Evolutionary conservation across 2,329 filamentous ascomycete genomes (phyloP).

Genomic region (Myriosclerotinia scirpicola): DNA sequence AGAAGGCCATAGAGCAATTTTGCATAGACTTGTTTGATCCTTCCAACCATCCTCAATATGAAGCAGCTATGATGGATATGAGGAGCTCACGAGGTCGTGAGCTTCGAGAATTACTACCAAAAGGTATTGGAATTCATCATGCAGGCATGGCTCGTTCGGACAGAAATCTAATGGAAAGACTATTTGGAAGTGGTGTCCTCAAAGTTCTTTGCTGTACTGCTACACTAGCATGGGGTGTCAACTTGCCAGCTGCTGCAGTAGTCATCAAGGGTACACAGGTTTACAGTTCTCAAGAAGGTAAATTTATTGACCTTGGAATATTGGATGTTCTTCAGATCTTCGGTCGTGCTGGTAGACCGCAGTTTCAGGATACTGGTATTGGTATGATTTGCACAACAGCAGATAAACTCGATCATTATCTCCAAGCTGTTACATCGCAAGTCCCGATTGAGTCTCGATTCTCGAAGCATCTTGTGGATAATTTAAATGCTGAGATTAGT

Average conservation of each 20-base stretch:
- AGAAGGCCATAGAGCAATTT: constrained; percentile 80
- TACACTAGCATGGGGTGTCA: constrained; percentile 97
- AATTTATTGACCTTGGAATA: constrained; percentile 94
- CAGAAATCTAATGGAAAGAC: constrained; percentile 89
- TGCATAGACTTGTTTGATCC: constrained; percentile 84
- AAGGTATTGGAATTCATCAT: constrained; percentile 93
- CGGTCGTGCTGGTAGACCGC: constrained; percentile 93
- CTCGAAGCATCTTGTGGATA: constrained; percentile 90
- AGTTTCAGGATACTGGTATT: constrained; percentile 96
- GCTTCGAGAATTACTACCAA: constrained; percentile 82
- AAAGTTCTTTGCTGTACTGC: constrained; percentile 98
- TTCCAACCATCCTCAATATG: constrained; percentile 73
- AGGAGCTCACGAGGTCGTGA: constrained; percentile 83
- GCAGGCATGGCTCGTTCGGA: constrained; percentile 95
- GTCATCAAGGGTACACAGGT: constrained; percentile 75
- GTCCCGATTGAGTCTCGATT: constrained; percentile 97
- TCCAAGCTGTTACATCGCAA: constrained; percentile 90
- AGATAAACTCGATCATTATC: constrained; percentile 89
- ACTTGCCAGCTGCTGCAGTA: constrained; percentile 92
- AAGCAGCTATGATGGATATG: constrained; percentile 77
- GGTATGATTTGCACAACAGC: constrained; percentile 97
- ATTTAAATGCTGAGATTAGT: constrained; percentile 91
- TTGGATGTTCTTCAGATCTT: constrained; percentile 98
- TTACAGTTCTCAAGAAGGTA: constrained; percentile 94
- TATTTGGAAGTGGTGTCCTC: constrained; percentile 89